A percentile compares a stretch with the other conserved stretches of the same genome.
phyloP scores from a whole-genome alignment of 148 eudicot genomes.

The Selenicereus undatus region DNA sequence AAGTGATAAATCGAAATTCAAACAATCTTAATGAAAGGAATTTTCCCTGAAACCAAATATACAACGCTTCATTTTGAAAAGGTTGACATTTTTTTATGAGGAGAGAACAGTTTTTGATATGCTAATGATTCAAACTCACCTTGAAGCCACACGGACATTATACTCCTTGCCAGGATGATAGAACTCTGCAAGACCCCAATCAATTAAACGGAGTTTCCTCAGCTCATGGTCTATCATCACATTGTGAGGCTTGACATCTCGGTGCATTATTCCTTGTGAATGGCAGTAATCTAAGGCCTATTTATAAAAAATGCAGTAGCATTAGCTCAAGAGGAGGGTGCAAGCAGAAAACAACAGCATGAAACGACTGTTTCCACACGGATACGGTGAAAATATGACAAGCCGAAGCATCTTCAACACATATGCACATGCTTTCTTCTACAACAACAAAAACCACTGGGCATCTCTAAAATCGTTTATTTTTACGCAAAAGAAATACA shows the following conservation, averaged over 20 bases:
- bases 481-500: background rate
- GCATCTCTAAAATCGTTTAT: background rate
- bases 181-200: slow-evolving; percentile 99
- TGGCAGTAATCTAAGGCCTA: slow-evolving; percentile 94
- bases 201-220: slow-evolving; percentile 86
- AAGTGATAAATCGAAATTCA: background rate
- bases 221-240: slow-evolving; percentile 96
- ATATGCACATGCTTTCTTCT: background rate
- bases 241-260: slow-evolving; percentile 98
- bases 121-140: slow-evolving; percentile 35
- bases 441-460: background rate
- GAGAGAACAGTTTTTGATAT: background rate
- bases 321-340: background rate
- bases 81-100: background rate
- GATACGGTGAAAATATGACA: background rate
- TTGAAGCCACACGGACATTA: slow-evolving; percentile 94
- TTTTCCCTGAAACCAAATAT: background rate
- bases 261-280: slow-evolving; percentile 97
- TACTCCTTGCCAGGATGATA: slow-evolving; percentile 97
- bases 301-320: slow-evolving; percentile 8
- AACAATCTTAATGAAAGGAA: background rate
- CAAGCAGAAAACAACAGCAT: background rate
- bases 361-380: background rate
- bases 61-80: background rate
- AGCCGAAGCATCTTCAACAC: background rate